phyloP scores from a whole-genome alignment of 108 stramenopile species.

The Fistulifera solaris region DNA sequence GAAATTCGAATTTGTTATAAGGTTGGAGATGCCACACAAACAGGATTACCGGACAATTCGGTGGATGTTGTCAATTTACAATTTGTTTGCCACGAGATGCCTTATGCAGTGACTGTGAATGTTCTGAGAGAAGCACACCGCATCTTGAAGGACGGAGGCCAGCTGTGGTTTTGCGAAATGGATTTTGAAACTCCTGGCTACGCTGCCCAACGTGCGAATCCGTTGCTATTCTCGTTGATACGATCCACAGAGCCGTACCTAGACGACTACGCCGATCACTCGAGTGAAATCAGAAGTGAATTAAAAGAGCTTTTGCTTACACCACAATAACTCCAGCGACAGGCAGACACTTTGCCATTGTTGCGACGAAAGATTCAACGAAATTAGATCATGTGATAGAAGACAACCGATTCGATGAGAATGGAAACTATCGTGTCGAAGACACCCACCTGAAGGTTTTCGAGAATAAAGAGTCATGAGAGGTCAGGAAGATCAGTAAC shows the following conservation, averaged over 20 bases:
- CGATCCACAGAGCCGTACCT: slow-evolving; percentile 75
- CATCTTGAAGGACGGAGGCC: slow-evolving; percentile 49
- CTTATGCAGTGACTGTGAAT: slow-evolving; percentile 24
- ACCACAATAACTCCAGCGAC: slow-evolving; percentile 53
- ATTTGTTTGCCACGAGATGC: slow-evolving; percentile 71
- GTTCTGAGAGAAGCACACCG: slow-evolving; percentile 58
- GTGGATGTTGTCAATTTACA: slow-evolving; percentile 58
- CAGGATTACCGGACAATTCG: slow-evolving; percentile 29
- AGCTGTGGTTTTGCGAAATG: slow-evolving; percentile 78
- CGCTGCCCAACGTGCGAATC: slow-evolving; percentile 64
- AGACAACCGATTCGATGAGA: slow-evolving; percentile 46
- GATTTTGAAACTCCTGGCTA: slow-evolving; percentile 78
- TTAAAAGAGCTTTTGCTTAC: slow-evolving; percentile 22
- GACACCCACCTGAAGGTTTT: slow-evolving; percentile 74
- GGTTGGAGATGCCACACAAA: slow-evolving; percentile 33
- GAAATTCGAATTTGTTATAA: slow-evolving; percentile 37
- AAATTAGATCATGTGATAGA: slow-evolving; percentile 14
- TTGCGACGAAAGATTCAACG: slow-evolving; percentile 43
- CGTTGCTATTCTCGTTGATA: slow-evolving; percentile 56
- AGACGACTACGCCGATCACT: slow-evolving; percentile 66
- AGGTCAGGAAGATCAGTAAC: too few species aligned
- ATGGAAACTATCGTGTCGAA: slow-evolving; percentile 57
- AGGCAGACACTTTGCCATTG: slow-evolving; percentile 70
- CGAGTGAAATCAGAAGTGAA: slow-evolving; percentile 23
- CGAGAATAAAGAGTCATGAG: slow-evolving; percentile 37